Evolutionary conservation across 2,329 filamentous ascomycete species (phyloP).

Genomic region (Aspergillus cejpii): DNA sequence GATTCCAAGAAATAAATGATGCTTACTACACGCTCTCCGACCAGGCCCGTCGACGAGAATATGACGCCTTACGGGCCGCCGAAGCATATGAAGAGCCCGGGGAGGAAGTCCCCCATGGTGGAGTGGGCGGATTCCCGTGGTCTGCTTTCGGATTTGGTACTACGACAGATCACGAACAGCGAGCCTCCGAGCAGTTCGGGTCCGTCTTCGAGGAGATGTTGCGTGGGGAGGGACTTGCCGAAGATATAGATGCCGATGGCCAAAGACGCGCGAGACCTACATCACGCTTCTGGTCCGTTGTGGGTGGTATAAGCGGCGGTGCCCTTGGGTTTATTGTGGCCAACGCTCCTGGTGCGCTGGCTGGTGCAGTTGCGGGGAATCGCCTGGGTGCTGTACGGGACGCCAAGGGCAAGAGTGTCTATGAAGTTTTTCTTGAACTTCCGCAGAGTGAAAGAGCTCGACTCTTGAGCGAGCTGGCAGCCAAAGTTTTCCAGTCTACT

Average conservation of each 20-base stretch:
- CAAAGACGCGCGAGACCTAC: conserved; percentile 45
- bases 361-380: conserved; percentile 88
- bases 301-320: conserved; percentile 80
- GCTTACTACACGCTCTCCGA: conserved; percentile 91
- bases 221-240: conserved; percentile 74
- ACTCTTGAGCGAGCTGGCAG: conserved; percentile 74
- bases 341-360: conserved; percentile 81
- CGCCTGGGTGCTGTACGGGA: conserved; percentile 83
- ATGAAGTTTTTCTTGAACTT: conserved; percentile 79
- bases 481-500: conserved; percentile 63
- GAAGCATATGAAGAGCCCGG: conserved; percentile 43
- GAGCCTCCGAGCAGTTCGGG: conserved; percentile 71
- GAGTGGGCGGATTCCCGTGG: conserved; percentile 63
- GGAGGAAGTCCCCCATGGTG: conserved; percentile 45
- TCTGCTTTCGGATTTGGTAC: conserved; percentile 58
- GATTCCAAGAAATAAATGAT: conserved; percentile 87
- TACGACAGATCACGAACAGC: conserved; percentile 26
- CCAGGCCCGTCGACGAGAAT: conserved; percentile 66
- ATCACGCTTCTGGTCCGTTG: conserved; percentile 74
- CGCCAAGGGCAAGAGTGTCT: conserved; percentile 89
- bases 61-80: conserved; percentile 62
- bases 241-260: conserved; percentile 53
- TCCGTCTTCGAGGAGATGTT: conserved; percentile 86
- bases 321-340: conserved; percentile 92
- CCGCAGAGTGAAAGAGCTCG: conserved; percentile 74